Evolutionary conservation across 2,329 filamentous ascomycete species (phyloP).

Genomic region (Fusarium coffeatum): DNA sequence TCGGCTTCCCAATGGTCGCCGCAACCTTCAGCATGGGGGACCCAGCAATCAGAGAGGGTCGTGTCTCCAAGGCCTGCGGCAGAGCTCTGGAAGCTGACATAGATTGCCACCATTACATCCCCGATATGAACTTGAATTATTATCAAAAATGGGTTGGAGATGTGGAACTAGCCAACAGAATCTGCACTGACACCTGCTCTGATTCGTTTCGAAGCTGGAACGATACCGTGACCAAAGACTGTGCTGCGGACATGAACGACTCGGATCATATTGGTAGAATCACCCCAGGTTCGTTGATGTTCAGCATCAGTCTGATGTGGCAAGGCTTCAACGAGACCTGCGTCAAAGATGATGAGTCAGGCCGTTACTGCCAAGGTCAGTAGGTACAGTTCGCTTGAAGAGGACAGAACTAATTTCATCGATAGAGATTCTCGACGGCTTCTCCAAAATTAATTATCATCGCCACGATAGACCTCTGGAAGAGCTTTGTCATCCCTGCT

Average conservation of each 20-base stretch:
- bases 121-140: neutral
- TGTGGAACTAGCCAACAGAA: neutral
- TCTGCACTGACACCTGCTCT: neutral
- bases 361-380: neutral
- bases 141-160: neutral
- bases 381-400: rapidly evolving
- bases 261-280: too few relatives aligned
- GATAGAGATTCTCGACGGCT: neutral
- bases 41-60: neutral
- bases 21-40: neutral
- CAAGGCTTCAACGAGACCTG: neutral
- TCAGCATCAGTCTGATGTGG: neutral
- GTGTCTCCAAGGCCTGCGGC: neutral
- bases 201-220: neutral
- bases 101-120: neutral
- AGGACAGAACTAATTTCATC: neutral
- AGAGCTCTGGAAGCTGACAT: neutral
- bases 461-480: neutral
- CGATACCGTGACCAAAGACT: neutral
- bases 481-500: conserved; percentile 5
- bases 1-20: neutral
- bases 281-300: too few relatives aligned
- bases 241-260: neutral
- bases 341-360: neutral
- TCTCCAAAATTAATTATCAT: neutral